A percentile compares a stretch with the other conserved stretches of the same genome.
These are phyloP conservation scores for Rutstroemia sp. DNA, from an alignment of 2,329 filamentous ascomycete species.

Conservation along the genomic window DNA sequence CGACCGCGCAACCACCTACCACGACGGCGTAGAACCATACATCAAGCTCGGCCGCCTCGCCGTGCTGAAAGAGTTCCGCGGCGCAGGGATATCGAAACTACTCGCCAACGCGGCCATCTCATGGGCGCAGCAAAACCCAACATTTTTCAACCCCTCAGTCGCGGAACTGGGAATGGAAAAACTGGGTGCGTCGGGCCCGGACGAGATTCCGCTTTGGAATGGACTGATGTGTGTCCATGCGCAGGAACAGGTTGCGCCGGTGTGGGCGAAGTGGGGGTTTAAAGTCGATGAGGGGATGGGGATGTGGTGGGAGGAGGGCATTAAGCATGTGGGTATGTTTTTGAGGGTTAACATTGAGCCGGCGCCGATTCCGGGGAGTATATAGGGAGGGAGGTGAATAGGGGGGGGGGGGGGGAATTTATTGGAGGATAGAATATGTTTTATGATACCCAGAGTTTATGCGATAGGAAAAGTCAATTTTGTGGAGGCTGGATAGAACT, in stretches of 20 bases:
- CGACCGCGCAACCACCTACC: conserved; percentile 38
- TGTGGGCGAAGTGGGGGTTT: conserved; percentile 72
- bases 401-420: not conserved
- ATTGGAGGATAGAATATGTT: not conserved
- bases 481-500: no score
- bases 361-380: not conserved
- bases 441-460: no score
- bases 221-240: conserved; percentile 77
- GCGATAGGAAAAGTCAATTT: no score
- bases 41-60: conserved; percentile 77
- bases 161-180: conserved; percentile 38
- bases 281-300: conserved; percentile 65
- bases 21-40: conserved; percentile 64
- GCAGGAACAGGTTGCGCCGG: conserved; percentile 55
- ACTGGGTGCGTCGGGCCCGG: conserved; percentile 32
- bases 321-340: conserved; percentile 82
- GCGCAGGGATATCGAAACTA: conserved; percentile 53
- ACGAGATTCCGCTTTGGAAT: conserved; percentile 52
- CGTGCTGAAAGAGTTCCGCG: conserved; percentile 46
- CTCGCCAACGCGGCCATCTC: conserved; percentile 59
- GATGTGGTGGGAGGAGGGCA: conserved; percentile 77
- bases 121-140: conserved; percentile 58
- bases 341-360: conserved; percentile 31
- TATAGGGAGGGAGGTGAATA: no score
- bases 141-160: conserved; percentile 41